Base-by-base conservation (phyloP, 768 basidiomycete genomes). In the Trametes maxima region DNA sequence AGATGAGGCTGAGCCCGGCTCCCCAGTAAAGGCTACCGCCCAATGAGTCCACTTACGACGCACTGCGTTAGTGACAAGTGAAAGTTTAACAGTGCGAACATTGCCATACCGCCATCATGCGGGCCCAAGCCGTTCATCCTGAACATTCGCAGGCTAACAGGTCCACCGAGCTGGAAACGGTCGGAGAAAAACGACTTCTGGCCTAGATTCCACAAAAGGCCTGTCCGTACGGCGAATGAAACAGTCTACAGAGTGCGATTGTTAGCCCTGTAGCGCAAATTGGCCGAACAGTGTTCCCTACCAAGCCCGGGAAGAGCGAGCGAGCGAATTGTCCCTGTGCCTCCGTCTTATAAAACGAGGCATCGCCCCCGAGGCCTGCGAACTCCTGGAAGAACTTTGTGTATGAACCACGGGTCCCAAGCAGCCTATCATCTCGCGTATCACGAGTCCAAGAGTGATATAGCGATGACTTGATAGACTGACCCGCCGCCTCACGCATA, bases 141-240 rank as follows among this genome's bases (percentile, higher is more conserved):
- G 75, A 96, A 95, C 52, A 85, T 83, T 5, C 97, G 80, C 0
- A 98, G 80, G 54, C 86, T 92, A 7, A 88, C 84, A 0, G 97
- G 95, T 0, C 97, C 97, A 24, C 97, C 97, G 0, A 98, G 81
- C 65, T 96, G 95, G 73, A 94, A 94, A 5, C 94, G 85, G 74
- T 99, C 97, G 1, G 86, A 81, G 67, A 92, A 89, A 22, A 86
- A 80, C 7, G 83, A 80, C 13, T 78, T 73, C 12, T 78, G 75
- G 12, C 77, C 75, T 7, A 96, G 72, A 48, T 87, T 83, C 70
- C 84, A 84, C 12, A 98, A 75, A 24, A 92, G 59, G 2, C 95
- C 95, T 0, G 85, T 77, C 10, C 88, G 80, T 1, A 86, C 85
- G 3, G 89, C 83, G 14, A 96, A 76, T 0, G 94, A 94, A 42